Conservation (phyloP, 305 asterid species). For the Solanum hybrid region DNA sequence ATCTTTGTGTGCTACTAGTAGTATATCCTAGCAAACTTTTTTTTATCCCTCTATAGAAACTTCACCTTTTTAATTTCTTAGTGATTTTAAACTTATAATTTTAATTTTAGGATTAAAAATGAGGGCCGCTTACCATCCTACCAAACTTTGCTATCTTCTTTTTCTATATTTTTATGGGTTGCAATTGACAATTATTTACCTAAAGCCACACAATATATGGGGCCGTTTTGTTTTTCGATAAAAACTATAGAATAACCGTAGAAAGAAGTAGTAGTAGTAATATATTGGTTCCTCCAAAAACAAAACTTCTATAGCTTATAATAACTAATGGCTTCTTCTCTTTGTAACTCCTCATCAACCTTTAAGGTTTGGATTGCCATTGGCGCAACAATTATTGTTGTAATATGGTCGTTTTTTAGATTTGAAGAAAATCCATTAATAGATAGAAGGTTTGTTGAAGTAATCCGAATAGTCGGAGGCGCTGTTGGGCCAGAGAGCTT, state of each 20-base stretch:
- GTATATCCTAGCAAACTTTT: neutral
- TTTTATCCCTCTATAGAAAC: neutral
- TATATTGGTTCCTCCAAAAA: neutral
- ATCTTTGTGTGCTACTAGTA: neutral
- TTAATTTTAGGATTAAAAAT: no score
- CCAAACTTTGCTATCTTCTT: neutral
- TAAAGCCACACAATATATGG: neutral
- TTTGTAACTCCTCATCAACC: neutral
- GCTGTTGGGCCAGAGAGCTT: slow-evolving; percentile 69
- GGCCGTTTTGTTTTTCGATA: neutral
- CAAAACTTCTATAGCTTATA: neutral
- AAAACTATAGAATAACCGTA: neutral
- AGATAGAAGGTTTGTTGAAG: neutral
- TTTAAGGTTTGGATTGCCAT: neutral
- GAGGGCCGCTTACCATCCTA: neutral
- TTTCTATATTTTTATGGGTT: neutral
- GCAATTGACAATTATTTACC: neutral
- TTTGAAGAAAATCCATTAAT: neutral
- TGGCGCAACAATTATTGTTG: neutral
- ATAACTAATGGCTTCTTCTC: neutral
- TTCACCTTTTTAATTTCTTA: neutral
- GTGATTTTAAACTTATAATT: no score
- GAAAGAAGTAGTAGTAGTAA: neutral
- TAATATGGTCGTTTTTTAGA: neutral
- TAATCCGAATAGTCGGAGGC: slow-evolving; percentile 30